These are phyloP conservation scores for Terfezia boudieri DNA, from an alignment of 495 filamentous ascomycete genomes.

Conservation along the genomic window DNA sequence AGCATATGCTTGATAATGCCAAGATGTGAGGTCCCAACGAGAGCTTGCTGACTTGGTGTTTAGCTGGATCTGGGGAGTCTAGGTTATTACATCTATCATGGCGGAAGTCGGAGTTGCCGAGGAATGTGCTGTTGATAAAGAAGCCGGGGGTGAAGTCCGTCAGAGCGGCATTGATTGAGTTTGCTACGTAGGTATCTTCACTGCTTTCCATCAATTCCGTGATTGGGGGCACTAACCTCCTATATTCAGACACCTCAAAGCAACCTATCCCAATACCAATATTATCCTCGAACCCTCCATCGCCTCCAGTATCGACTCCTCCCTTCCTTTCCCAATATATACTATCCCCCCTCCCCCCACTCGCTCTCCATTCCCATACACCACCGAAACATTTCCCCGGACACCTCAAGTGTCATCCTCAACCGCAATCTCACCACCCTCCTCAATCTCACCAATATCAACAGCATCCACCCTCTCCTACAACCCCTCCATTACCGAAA, in stretches of 20 bases:
- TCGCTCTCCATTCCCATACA: conserved; percentile 22
- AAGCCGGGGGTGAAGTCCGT: conserved; percentile 56
- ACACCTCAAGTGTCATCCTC: conserved; percentile 6
- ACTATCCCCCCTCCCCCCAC: conserved; percentile 22
- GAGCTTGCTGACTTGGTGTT: neutral
- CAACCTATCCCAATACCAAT: conserved; percentile 56
- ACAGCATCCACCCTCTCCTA: neutral
- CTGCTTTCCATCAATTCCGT: too few species aligned
- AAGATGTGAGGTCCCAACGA: neutral
- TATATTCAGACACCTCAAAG: conserved; percentile 40
- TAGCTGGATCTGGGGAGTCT: conserved; percentile 23
- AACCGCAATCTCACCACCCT: neutral
- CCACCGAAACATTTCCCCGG: conserved; percentile 14
- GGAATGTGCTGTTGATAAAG: conserved; percentile 75
- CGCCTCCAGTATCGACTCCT: conserved; percentile 49
- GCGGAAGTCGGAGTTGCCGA: conserved; percentile 47
- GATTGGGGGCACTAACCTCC: neutral
- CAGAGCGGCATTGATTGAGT: conserved; percentile 49
- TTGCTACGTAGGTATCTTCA: conserved; percentile 33
- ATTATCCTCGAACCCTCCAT: conserved; percentile 64
- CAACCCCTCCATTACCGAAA: neutral
- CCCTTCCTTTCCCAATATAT: conserved; percentile 59
- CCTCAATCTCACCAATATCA: conserved; percentile 5
- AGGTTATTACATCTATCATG: conserved; percentile 65
- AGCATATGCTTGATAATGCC: too few species aligned